Base-by-base conservation (phyloP, 2,329 filamentous ascomycete genomes). In the Chaetomium sp. region DNA sequence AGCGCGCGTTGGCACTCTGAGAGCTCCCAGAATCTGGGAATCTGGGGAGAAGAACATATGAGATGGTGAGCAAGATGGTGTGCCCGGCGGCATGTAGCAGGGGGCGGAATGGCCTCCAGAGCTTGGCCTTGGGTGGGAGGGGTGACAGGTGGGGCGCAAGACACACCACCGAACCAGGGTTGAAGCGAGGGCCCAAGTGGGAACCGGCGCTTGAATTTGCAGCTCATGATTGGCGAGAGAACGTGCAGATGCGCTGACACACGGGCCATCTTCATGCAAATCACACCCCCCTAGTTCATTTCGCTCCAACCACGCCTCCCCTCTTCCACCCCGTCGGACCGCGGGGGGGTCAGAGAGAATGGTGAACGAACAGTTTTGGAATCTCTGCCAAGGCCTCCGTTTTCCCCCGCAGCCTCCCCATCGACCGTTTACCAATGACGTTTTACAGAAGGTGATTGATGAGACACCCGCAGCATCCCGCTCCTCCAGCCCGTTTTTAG, bases 251-350 rank as follows among this genome's bases (percentile, higher is more conserved):
- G 57, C 54, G 59, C 69, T 71, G 69, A 72, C 69, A 70, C 65
- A 68, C 67, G 66, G 67, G 64, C 66, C 64, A 57, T 44, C 68
- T 64, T 42, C 43, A 52, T 55, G 67, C 70, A 69, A 71, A 72
- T 71, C 68, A 72, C 49, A 41, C 45, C 42, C 43, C 47, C 9
- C n/a, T 3, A 33, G 19, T 42, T 12, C 12, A 42, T 42, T n/a
- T 27, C 19, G 19, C 40, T 42, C 7, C 40, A 11, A 42, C 40
- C 40, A 11, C 40, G 14, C 6, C 14, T 14, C 40, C 40, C 6
- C 14, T 38, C 48, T 52, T 42, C 19, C 12, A 27, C 52, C 33
- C 9, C 35, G 10, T 19, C 51, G 27, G 42, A 45, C 43, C 34
- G 43, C 43, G 43, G 43, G 19, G 19, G 19, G 19, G 19, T 27